Evolutionary conservation across 208 protist genomes (phyloP).

Genomic region (Crithidia expoeki): DNA sequence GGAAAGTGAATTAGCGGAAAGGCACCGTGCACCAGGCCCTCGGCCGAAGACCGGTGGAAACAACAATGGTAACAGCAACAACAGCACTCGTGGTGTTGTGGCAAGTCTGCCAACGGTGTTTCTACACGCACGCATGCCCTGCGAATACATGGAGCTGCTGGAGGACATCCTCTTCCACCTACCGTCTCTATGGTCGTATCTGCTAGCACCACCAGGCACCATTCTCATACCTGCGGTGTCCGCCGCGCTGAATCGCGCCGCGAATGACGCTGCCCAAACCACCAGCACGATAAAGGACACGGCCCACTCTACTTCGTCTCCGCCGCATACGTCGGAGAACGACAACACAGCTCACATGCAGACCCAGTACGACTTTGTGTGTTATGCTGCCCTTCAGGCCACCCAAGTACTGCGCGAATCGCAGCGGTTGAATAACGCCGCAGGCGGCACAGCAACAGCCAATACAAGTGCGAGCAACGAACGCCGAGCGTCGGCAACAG

Average conservation of each 20-base stretch:
- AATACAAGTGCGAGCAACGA: background rate
- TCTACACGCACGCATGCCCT: conserved; percentile 65
- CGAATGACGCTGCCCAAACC: background rate
- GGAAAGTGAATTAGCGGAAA: conserved; percentile 8
- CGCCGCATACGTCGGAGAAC: too few species aligned
- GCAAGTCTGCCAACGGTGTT: conserved; percentile 19
- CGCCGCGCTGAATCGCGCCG: conserved; percentile 1
- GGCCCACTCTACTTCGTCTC: background rate
- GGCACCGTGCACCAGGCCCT: background rate
- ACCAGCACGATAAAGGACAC: background rate
- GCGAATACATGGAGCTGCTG: conserved; percentile 72
- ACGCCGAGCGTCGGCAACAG: background rate
- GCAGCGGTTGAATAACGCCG: background rate
- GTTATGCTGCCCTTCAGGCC: conserved; percentile 14
- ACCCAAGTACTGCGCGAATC: conserved; percentile 11
- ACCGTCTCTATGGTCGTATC: conserved; percentile 22
- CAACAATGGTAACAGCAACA: background rate
- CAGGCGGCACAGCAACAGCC: background rate
- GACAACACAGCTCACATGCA: conserved; percentile 3
- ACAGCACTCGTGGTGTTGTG: background rate
- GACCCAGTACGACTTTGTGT: conserved; percentile 21
- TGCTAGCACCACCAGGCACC: conserved; percentile 2
- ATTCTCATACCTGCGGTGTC: conserved; percentile 6
- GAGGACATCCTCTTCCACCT: conserved; percentile 67
- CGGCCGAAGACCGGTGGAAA: conserved; percentile 8